phyloP scores from a whole-genome alignment of 176 grass and related monocot species.

The Calamus simplicifolius region DNA sequence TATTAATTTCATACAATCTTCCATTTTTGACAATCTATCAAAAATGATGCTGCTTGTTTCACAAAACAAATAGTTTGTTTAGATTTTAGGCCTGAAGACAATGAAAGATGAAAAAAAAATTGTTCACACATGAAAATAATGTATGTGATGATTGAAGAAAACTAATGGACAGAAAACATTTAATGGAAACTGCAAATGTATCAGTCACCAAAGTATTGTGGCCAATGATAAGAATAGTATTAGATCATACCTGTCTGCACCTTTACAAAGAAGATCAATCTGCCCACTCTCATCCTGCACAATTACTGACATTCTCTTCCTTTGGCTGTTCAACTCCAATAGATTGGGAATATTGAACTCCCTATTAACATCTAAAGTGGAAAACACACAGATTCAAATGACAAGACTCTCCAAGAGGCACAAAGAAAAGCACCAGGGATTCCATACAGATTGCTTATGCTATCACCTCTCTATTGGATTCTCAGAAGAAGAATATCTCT shows the following conservation, averaged over 20 bases:
- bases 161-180: too few species aligned
- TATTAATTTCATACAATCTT: conserved; percentile 65
- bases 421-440: background rate
- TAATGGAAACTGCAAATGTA: too few species aligned
- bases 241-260: conserved; percentile 67
- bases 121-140: too few species aligned
- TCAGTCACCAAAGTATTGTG: too few species aligned
- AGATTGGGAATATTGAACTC: conserved; percentile 99
- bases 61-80: conserved; percentile 19
- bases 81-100: background rate
- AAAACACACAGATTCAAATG: conserved; percentile 19
- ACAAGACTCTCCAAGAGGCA: background rate
- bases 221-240: too few species aligned
- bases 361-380: conserved; percentile 27
- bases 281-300: conserved; percentile 77
- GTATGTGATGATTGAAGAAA: too few species aligned
- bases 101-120: background rate
- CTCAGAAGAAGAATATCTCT: conserved; percentile 59
- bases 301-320: conserved; percentile 97
- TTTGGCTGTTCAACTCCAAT: conserved; percentile 98
- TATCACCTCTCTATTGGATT: conserved; percentile 58
- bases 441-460: conserved; percentile 13
- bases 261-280: conserved; percentile 95
- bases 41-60: conserved; percentile 70
- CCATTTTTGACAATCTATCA: conserved; percentile 88